A percentile compares a stretch with the other conserved stretches of the same genome.
phyloP scores from a whole-genome alignment of 1,139 yeast genomes.

The Geotrichum europaeum region DNA sequence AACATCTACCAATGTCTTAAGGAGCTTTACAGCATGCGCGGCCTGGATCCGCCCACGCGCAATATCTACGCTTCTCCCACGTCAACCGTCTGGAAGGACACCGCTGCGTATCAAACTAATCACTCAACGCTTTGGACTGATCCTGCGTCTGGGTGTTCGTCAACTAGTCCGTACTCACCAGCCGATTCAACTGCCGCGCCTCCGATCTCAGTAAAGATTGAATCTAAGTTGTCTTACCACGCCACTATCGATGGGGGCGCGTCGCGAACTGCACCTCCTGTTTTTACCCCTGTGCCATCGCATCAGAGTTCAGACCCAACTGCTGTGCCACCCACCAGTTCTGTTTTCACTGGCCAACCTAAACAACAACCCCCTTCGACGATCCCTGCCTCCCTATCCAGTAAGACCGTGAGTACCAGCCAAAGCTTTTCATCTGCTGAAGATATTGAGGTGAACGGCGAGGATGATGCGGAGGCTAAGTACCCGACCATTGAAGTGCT shows the following conservation, averaged over 20 bases:
- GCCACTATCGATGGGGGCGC: background rate
- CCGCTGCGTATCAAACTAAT: slow-evolving; percentile 18
- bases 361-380: slow-evolving; percentile 2
- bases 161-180: background rate
- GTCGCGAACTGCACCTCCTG: background rate
- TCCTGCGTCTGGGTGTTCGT: slow-evolving; percentile 9
- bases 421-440: slow-evolving; percentile 1
- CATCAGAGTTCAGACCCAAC: slow-evolving; percentile 14
- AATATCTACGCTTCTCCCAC: slow-evolving; percentile 26
- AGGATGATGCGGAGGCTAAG: slow-evolving; percentile 24
- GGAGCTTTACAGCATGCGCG: slow-evolving; percentile 58
- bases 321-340: slow-evolving; percentile 21
- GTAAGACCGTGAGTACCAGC: slow-evolving; percentile 7
- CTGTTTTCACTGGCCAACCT: slow-evolving; percentile 4
- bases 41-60: slow-evolving; percentile 47
- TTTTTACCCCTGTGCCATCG: background rate
- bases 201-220: background rate
- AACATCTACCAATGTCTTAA: slow-evolving; percentile 76
- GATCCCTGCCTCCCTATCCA: slow-evolving; percentile 8
- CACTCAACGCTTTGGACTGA: slow-evolving; percentile 10
- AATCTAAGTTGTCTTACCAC: background rate
- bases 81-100: slow-evolving; percentile 18
- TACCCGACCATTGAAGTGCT: slow-evolving; percentile 36
- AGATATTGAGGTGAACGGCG: slow-evolving; percentile 16
- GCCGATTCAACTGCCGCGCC: background rate